Percentiles rank a stretch among this genome's conserved stretches.
Evolutionary conservation across 2,329 filamentous ascomycete genomes (phyloP).

Genomic region (Monilinia polystroma): DNA sequence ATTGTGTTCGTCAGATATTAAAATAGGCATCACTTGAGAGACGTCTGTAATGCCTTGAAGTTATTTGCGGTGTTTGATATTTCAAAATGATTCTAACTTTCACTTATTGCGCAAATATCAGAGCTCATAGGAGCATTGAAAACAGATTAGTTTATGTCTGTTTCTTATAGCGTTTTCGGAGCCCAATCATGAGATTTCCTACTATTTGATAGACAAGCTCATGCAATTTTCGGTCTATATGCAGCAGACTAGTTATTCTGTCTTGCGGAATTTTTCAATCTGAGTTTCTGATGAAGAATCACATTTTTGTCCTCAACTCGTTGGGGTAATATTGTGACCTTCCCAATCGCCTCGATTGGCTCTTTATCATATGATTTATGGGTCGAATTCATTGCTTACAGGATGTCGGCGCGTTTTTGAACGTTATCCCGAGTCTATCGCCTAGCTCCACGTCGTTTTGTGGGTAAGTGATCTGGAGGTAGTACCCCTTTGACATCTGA

Average conservation of each 20-base stretch:
- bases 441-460: slow-evolving; percentile 3
- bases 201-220: background rate
- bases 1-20: background rate
- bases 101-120: background rate
- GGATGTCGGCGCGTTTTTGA: slow-evolving; percentile 4
- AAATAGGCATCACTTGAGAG: background rate
- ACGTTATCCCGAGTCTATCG: background rate
- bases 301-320: slow-evolving; percentile 10
- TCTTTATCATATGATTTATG: slow-evolving; percentile 13
- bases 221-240: background rate
- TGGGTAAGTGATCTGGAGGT: slow-evolving; percentile 3
- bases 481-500: slow-evolving; percentile 11
- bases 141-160: background rate
- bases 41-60: background rate
- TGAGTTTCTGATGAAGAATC: background rate
- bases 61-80: background rate
- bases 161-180: background rate
- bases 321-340: slow-evolving; percentile 3
- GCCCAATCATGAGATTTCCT: background rate
- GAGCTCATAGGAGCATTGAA: background rate
- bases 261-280: background rate
- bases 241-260: slow-evolving; percentile 7
- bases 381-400: background rate
- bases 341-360: slow-evolving; percentile 9
- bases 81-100: background rate